phyloP scores from a whole-genome alignment of 106 monocot species.

The Platanthera zijinensis region DNA sequence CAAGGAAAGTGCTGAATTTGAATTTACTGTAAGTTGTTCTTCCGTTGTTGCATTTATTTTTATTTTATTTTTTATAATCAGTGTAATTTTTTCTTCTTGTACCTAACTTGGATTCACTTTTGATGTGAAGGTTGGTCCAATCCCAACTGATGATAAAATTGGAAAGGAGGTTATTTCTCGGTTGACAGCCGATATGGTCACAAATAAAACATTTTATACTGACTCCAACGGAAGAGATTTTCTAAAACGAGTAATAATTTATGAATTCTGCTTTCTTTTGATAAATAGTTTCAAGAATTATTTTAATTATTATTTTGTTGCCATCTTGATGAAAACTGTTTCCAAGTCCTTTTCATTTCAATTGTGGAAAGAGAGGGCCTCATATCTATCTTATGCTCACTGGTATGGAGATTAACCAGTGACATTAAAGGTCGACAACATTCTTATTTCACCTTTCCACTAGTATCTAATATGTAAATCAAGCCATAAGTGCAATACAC shows the following conservation, averaged over 20 bases:
- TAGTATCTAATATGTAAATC: no score
- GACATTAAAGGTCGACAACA: no score
- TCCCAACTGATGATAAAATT: conserved; percentile 25
- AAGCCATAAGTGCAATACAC: no score
- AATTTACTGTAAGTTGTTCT: conserved; percentile 42
- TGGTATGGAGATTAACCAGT: no score
- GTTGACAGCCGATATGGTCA: conserved; percentile 53
- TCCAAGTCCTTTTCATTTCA: neutral
- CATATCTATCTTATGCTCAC: no score
- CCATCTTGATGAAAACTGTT: neutral
- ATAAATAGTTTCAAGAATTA: neutral
- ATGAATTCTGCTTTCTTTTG: neutral
- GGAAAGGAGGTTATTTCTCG: conserved; percentile 50
- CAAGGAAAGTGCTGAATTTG: conserved; percentile 53
- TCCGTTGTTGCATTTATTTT: neutral
- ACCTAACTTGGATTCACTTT: neutral
- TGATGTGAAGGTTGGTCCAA: conserved; percentile 26
- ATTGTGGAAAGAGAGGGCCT: neutral
- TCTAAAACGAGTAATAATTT: conserved; percentile 40
- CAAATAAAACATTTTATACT: conserved; percentile 59
- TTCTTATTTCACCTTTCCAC: no score
- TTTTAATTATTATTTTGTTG: neutral
- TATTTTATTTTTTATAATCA: neutral
- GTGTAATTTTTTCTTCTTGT: neutral
- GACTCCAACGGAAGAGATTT: conserved; percentile 81